Conservation (phyloP, 2,329 filamentous ascomycete species). For the Orbilia ellipsospora region DNA sequence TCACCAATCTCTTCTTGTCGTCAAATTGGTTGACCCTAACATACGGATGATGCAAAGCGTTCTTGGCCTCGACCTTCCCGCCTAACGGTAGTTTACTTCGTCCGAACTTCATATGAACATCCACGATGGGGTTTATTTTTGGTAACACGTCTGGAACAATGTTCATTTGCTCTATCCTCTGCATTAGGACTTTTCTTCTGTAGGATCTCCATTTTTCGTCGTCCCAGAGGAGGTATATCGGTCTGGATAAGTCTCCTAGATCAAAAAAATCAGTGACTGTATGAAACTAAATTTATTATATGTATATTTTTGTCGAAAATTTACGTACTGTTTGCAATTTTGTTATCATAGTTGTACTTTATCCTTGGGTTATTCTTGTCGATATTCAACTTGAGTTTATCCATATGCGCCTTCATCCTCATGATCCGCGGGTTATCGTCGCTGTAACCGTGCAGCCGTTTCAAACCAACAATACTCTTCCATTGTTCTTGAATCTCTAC, state of each 20-base stretch:
- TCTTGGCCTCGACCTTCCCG: slow-evolving; percentile 77
- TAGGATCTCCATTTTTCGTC: slow-evolving; percentile 88
- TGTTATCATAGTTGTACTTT: slow-evolving; percentile 53
- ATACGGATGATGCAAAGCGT: slow-evolving; percentile 78
- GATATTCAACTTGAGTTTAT: slow-evolving; percentile 77
- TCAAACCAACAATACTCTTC: slow-evolving; percentile 73
- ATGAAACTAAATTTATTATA: not conserved
- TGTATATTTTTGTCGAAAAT: not conserved
- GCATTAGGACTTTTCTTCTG: slow-evolving; percentile 79
- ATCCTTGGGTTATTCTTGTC: slow-evolving; percentile 53
- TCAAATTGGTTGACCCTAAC: slow-evolving; percentile 88
- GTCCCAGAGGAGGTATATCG: slow-evolving; percentile 91
- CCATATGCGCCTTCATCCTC: slow-evolving; percentile 77
- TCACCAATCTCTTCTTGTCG: slow-evolving; percentile 81
- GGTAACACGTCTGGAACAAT: slow-evolving; percentile 90
- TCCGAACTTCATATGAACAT: slow-evolving; percentile 84
- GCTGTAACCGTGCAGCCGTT: slow-evolving; percentile 70
- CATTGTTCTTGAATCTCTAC: slow-evolving; percentile 75
- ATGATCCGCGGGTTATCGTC: slow-evolving; percentile 75
- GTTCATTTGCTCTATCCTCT: slow-evolving; percentile 86
- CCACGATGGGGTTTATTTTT: slow-evolving; percentile 78
- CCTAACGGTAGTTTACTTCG: slow-evolving; percentile 77
- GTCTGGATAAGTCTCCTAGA: slow-evolving; percentile 83
- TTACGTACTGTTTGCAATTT: slow-evolving; percentile 22
- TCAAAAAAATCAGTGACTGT: not conserved